Conservation (phyloP, 2,329 filamentous ascomycete species). For the Coniella vitis region DNA sequence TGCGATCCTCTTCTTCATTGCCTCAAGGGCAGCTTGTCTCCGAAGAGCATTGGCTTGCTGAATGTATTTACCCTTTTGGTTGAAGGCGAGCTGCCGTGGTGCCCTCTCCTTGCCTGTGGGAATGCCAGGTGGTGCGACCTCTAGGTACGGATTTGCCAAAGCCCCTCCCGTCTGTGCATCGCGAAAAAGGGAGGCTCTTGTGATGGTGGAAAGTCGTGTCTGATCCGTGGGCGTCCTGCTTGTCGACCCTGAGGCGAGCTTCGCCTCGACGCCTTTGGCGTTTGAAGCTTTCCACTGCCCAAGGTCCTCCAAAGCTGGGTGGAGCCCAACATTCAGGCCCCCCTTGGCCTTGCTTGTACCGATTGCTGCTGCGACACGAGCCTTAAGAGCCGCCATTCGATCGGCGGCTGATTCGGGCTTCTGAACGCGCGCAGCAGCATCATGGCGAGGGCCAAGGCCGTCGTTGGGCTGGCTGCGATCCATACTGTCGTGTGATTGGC, state of each 20-base stretch:
- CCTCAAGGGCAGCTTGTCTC: slow-evolving; percentile 80
- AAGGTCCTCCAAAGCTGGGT: slow-evolving; percentile 63
- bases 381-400: slow-evolving; percentile 69
- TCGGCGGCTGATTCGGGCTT: slow-evolving; percentile 54
- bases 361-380: slow-evolving; percentile 71
- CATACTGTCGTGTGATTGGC: slow-evolving; percentile 29
- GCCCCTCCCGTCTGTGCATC: slow-evolving; percentile 1
- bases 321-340: slow-evolving; percentile 67
- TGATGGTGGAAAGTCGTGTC: slow-evolving; percentile 14
- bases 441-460: slow-evolving; percentile 50
- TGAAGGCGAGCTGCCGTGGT: slow-evolving; percentile 77
- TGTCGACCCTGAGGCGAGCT: slow-evolving; percentile 23
- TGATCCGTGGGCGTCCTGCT: slow-evolving; percentile 21
- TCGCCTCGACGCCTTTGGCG: slow-evolving; percentile 29
- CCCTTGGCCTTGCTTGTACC: slow-evolving; percentile 54
- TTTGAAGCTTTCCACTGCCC: slow-evolving; percentile 37
- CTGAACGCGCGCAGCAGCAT: slow-evolving; percentile 47
- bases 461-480: slow-evolving; percentile 39
- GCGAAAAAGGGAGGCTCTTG: slow-evolving; percentile 4
- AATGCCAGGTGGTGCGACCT: slow-evolving; percentile 62
- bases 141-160: slow-evolving; percentile 71
- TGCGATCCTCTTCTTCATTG: slow-evolving; percentile 90
- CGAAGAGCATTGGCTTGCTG: slow-evolving; percentile 85
- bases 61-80: slow-evolving; percentile 95
- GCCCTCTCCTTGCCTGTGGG: slow-evolving; percentile 57